Percentiles rank a stretch among this genome's conserved stretches.
These are phyloP conservation scores for Cyberlindnera bimundalis DNA, from an alignment of 805 yeast genomes.

Conservation along the genomic window DNA sequence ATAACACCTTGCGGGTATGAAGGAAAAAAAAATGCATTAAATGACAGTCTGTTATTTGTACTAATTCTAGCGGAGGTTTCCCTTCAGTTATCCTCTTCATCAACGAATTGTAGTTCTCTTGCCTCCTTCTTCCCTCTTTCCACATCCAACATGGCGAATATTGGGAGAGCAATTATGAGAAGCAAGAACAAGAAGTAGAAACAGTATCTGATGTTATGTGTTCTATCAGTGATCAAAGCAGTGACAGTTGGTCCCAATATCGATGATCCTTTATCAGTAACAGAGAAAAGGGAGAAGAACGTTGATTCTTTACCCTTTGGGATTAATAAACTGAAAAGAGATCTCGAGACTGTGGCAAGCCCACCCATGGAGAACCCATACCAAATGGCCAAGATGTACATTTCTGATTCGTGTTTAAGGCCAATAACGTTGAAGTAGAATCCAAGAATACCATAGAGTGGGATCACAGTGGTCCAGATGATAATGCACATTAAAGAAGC, in stretches of 20 bases:
- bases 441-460: slow-evolving; percentile 68
- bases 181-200: slow-evolving; percentile 59
- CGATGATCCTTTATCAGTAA: slow-evolving; percentile 79
- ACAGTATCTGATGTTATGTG: slow-evolving; percentile 71
- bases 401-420: slow-evolving; percentile 58
- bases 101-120: slow-evolving; percentile 33
- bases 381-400: slow-evolving; percentile 68
- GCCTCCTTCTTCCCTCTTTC: slow-evolving; percentile 62
- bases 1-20: too few species aligned
- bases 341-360: slow-evolving; percentile 62
- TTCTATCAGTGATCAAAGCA: slow-evolving; percentile 68
- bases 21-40: too few species aligned
- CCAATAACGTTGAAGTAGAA: slow-evolving; percentile 55
- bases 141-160: slow-evolving; percentile 52
- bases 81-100: too few species aligned
- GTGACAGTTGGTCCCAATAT: slow-evolving; percentile 69
- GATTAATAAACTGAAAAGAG: slow-evolving; percentile 62
- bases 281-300: slow-evolving; percentile 70
- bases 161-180: slow-evolving; percentile 52
- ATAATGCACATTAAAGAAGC: slow-evolving; percentile 49
- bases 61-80: too few species aligned
- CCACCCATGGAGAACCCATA: slow-evolving; percentile 78
- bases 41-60: too few species aligned
- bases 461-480: slow-evolving; percentile 61
- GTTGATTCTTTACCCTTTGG: slow-evolving; percentile 75